A percentile compares a stretch with the other conserved stretches of the same genome.
Evolutionary conservation across 805 yeast genomes (phyloP).

Genomic region (Wickerhamomyces silvicola): DNA sequence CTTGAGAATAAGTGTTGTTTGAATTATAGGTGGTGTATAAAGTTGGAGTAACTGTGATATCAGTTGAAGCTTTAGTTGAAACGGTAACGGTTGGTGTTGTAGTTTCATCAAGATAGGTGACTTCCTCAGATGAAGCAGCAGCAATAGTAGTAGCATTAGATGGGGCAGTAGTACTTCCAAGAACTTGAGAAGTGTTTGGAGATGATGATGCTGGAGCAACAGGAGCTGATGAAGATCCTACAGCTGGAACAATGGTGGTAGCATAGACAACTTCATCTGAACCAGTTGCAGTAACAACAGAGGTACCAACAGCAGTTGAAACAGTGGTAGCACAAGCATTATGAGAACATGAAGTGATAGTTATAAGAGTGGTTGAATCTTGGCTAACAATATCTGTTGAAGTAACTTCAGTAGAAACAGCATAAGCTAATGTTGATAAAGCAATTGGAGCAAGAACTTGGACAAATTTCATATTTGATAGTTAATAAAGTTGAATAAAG

Average conservation of each 20-base stretch:
- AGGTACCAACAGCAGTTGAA: conserved; percentile 8
- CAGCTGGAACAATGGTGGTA: conserved; percentile 15
- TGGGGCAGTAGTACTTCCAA: neutral
- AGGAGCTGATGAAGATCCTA: conserved; percentile 2
- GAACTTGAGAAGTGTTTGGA: neutral
- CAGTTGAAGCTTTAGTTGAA: conserved; percentile 40
- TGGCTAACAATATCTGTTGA: conserved; percentile 11
- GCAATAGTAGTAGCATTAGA: conserved; percentile 2
- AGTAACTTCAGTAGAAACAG: conserved; percentile 18
- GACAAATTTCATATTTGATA: conserved; percentile 25
- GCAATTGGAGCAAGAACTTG: conserved; percentile 17
- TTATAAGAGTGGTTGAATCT: conserved; percentile 15
- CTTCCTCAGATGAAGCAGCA: conserved; percentile 27
- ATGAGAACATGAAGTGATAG: conserved; percentile 24
- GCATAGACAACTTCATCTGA: conserved; percentile 15
- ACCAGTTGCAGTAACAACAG: conserved; percentile 16
- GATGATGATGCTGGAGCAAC: neutral
- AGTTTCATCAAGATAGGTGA: conserved; percentile 32
- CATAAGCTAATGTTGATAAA: conserved; percentile 18
- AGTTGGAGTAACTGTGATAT: conserved; percentile 31
- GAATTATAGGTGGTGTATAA: conserved; percentile 27
- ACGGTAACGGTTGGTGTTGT: conserved; percentile 30
- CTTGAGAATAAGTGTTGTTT: conserved; percentile 10
- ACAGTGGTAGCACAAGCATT: conserved; percentile 13
- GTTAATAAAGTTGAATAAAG: too few species aligned